phyloP scores from a whole-genome alignment of 225 moss, liverwort and hornwort genomes.

The Ulota crispa region DNA sequence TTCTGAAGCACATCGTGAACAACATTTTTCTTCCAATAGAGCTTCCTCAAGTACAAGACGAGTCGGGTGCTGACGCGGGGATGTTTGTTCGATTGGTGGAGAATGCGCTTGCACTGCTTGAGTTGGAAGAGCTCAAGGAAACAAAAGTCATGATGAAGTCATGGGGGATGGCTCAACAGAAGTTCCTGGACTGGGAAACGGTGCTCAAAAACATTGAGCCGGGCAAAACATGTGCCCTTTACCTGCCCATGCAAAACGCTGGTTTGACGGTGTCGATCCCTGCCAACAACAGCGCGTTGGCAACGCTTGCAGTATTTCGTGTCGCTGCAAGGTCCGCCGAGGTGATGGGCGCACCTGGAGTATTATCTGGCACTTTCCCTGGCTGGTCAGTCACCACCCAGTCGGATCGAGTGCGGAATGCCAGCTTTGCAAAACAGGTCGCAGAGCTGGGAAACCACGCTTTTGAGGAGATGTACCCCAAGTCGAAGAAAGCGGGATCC shows the following conservation, averaged over 20 bases:
- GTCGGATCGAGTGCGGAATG: slow-evolving; percentile 15
- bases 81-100: slow-evolving; percentile 20
- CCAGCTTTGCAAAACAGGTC: slow-evolving; percentile 23
- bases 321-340: slow-evolving; percentile 15
- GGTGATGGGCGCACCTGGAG: slow-evolving; percentile 22
- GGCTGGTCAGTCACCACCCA: slow-evolving; percentile 34
- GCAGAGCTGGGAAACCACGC: slow-evolving; percentile 22
- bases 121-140: neutral
- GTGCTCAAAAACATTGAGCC: neutral
- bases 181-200: neutral
- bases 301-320: slow-evolving; percentile 30
- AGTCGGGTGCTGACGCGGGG: neutral
- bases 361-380: slow-evolving; percentile 10
- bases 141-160: slow-evolving; percentile 13
- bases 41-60: slow-evolving; percentile 24
- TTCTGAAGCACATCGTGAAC: slow-evolving; percentile 29
- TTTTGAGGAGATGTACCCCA: slow-evolving; percentile 14
- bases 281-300: neutral
- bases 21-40: slow-evolving; percentile 34
- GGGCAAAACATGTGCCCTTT: slow-evolving; percentile 14
- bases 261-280: slow-evolving; percentile 28
- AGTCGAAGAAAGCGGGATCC: slow-evolving; percentile 10
- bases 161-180: slow-evolving; percentile 18
- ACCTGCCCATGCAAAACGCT: slow-evolving; percentile 19
- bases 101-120: neutral